Percentiles rank a stretch among this genome's conserved stretches.
phyloP scores from a whole-genome alignment of 192 early-diverging fungal genomes.

The Coemansia sp. region DNA sequence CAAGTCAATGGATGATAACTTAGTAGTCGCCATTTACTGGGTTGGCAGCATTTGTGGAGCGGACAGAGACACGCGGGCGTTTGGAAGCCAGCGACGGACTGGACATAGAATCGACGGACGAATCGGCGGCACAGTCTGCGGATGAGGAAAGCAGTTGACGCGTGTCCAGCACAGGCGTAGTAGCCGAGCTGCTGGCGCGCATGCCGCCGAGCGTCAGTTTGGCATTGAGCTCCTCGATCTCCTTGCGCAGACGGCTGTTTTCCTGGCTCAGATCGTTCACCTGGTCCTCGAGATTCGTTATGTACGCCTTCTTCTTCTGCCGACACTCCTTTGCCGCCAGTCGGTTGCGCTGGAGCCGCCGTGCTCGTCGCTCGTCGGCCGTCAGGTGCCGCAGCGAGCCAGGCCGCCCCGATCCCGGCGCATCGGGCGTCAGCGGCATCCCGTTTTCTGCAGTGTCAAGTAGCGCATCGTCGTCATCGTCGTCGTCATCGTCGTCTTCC shows the following conservation, averaged over 20 bases:
- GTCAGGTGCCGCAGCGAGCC: slow-evolving; percentile 55
- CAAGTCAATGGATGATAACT: neutral
- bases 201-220: slow-evolving; percentile 64
- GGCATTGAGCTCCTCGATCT: slow-evolving; percentile 67
- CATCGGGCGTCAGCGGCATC: slow-evolving; percentile 54
- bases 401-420: slow-evolving; percentile 51
- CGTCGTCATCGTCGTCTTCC: neutral
- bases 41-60: slow-evolving; percentile 17
- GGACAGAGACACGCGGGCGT: slow-evolving; percentile 30
- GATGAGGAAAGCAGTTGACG: neutral
- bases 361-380: slow-evolving; percentile 72
- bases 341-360: slow-evolving; percentile 73
- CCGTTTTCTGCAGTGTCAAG: slow-evolving; percentile 7
- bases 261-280: slow-evolving; percentile 64
- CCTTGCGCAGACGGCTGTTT: slow-evolving; percentile 61
- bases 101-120: slow-evolving; percentile 17
- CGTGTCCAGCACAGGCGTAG: slow-evolving; percentile 31
- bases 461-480: slow-evolving; percentile 23
- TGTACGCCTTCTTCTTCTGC: slow-evolving; percentile 81
- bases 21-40: slow-evolving; percentile 12
- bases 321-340: slow-evolving; percentile 83
- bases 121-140: neutral
- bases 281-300: slow-evolving; percentile 69
- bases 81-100: slow-evolving; percentile 31
- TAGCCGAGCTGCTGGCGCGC: slow-evolving; percentile 39